phyloP scores from a whole-genome alignment of 1,284 basidiomycete species.

The Trichosporon ovoides region DNA sequence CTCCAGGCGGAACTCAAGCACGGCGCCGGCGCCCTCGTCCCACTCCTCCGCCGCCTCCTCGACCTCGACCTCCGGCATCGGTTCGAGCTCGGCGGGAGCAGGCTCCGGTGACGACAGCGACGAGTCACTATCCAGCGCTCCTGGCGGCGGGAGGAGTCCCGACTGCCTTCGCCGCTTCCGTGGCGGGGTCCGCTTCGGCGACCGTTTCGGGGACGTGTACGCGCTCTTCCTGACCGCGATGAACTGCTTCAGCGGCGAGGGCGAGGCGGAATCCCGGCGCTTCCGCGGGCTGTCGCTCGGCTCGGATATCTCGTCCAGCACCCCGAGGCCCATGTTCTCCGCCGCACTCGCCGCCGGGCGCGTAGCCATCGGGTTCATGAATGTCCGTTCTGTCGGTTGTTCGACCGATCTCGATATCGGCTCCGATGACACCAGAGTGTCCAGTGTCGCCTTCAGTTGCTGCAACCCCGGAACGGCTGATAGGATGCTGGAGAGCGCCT shows the following conservation, averaged over 20 bases:
- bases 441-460: conserved; percentile 9
- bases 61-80: conserved; percentile 8
- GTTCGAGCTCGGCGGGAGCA: conserved; percentile 1
- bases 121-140: background rate
- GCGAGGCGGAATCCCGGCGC: background rate
- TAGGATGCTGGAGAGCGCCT: conserved; percentile 13
- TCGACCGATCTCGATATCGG: background rate
- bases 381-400: background rate
- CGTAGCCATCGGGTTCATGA: conserved; percentile 14
- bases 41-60: no score
- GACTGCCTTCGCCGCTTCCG: background rate
- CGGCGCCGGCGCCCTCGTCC: background rate
- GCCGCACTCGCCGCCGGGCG: conserved; percentile 11
- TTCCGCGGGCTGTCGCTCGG: conserved; percentile 1
- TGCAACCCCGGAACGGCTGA: conserved; percentile 11
- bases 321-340: background rate
- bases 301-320: conserved; percentile 1
- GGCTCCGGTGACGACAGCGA: background rate
- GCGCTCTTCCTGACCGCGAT: background rate
- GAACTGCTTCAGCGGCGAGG: background rate
- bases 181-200: background rate
- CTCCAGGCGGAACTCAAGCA: background rate
- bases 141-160: background rate
- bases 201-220: background rate
- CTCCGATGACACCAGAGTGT: background rate